A percentile compares a stretch with the other conserved stretches of the same genome.
These are phyloP conservation scores for Quillaja saponaria DNA, from an alignment of 306 rosid genomes.

Conservation along the genomic window DNA sequence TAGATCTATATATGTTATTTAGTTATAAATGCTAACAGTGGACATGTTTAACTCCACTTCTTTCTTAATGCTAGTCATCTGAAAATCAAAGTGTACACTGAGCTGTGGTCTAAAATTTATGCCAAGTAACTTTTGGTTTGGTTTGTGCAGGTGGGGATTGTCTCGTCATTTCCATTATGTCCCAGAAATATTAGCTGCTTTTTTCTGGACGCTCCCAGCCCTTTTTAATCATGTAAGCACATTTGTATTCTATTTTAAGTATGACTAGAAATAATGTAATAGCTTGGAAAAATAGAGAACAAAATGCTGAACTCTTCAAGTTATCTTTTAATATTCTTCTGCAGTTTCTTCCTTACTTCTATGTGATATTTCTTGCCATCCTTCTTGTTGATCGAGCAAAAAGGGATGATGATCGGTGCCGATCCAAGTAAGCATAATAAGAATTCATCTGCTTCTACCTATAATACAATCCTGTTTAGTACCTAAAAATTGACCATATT, in stretches of 20 bases:
- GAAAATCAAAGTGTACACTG: too few species aligned
- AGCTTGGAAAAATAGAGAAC: too few species aligned
- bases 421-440: slow-evolving; percentile 76
- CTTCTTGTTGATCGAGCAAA: slow-evolving; percentile 95
- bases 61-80: too few species aligned
- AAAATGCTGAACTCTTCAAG: too few species aligned
- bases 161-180: slow-evolving; percentile 95
- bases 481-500: neutral
- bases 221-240: slow-evolving; percentile 77
- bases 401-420: slow-evolving; percentile 91
- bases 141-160: slow-evolving; percentile 89
- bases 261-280: too few species aligned
- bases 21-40: neutral
- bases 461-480: slow-evolving; percentile 1
- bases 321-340: too few species aligned
- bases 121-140: slow-evolving; percentile 28
- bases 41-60: too few species aligned
- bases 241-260: too few species aligned
- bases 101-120: too few species aligned
- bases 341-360: slow-evolving; percentile 95
- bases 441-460: slow-evolving; percentile 16
- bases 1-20: neutral
- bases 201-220: slow-evolving; percentile 98
- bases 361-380: slow-evolving; percentile 81
- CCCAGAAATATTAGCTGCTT: slow-evolving; percentile 93